These are phyloP conservation scores for Hansfordia pulvinata DNA, from an alignment of 2,329 filamentous ascomycete genomes.

Conservation along the genomic window DNA sequence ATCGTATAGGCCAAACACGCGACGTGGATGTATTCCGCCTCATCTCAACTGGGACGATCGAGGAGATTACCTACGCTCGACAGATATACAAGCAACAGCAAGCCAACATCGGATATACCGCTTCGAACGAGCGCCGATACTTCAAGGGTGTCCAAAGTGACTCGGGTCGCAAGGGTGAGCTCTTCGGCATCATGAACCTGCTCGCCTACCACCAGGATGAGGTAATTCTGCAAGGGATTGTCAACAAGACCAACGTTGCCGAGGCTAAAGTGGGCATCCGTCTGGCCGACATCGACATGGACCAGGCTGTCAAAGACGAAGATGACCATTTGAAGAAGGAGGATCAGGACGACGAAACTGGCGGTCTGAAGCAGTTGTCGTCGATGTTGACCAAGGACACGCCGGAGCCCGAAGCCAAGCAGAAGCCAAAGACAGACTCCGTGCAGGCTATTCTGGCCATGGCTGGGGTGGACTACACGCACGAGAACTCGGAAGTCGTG, in stretches of 20 bases:
- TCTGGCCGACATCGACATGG: slow-evolving; percentile 63
- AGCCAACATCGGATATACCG: slow-evolving; percentile 92
- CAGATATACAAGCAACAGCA: slow-evolving; percentile 99
- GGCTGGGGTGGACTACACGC: slow-evolving; percentile 87
- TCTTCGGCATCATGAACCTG: slow-evolving; percentile 82
- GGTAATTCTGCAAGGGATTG: slow-evolving; percentile 80
- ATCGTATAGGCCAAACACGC: slow-evolving; percentile 82
- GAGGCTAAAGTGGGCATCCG: slow-evolving; percentile 78
- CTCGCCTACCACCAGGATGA: slow-evolving; percentile 71
- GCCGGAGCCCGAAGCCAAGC: no score
- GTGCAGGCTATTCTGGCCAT: slow-evolving; percentile 79
- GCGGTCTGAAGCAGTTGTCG: slow-evolving; percentile 61
- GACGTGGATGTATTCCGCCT: slow-evolving; percentile 94
- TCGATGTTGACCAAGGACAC: slow-evolving; percentile 30
- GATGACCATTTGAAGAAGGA: slow-evolving; percentile 31
- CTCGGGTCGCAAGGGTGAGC: slow-evolving; percentile 72
- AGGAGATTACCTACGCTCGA: slow-evolving; percentile 92
- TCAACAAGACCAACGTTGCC: slow-evolving; percentile 96
- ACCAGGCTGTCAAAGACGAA: slow-evolving; percentile 42
- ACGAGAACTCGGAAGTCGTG: slow-evolving; percentile 91
- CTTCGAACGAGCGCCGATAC: slow-evolving; percentile 82
- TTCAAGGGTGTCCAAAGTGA: slow-evolving; percentile 90
- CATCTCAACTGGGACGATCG: slow-evolving; percentile 81
- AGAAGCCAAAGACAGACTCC: slow-evolving; percentile 48
- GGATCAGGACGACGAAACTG: slow-evolving; percentile 43